Percentiles rank a stretch among this genome's conserved stretches.
phyloP scores from a whole-genome alignment of 2,329 filamentous ascomycete genomes.

The Dothistroma pini region DNA sequence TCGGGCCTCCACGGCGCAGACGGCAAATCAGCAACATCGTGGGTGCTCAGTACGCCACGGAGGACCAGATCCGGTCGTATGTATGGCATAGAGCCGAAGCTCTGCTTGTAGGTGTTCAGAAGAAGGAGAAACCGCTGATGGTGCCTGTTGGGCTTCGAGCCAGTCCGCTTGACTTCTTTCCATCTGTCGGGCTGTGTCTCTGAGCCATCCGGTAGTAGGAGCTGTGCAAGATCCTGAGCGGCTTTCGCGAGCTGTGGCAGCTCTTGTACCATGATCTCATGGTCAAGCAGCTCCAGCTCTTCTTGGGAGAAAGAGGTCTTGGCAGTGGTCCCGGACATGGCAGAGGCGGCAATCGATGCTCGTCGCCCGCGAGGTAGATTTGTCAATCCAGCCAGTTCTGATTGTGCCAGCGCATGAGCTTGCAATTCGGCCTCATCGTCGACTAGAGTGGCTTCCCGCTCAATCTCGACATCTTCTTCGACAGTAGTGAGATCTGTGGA shows the following conservation, averaged over 20 bases:
- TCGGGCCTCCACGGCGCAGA: conserved; percentile 38
- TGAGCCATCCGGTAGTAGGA: conserved; percentile 30
- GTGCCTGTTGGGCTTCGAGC: conserved; percentile 40
- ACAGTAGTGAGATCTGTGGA: conserved; percentile 9
- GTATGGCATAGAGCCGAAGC: conserved; percentile 41
- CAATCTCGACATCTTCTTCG: conserved; percentile 8
- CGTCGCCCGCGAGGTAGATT: conserved; percentile 19
- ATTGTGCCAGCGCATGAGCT: conserved; percentile 4
- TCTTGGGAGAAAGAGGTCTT: conserved; percentile 46
- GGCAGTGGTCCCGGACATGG: conserved; percentile 47
- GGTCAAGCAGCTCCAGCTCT: conserved; percentile 42
- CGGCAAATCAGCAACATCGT: conserved; percentile 23
- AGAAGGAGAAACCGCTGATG: conserved; percentile 35
- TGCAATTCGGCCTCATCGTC: conserved; percentile 12
- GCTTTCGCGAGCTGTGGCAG: conserved; percentile 37
- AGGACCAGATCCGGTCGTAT: conserved; percentile 41
- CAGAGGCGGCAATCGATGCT: conserved; percentile 31
- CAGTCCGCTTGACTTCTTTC: conserved; percentile 33
- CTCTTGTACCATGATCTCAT: conserved; percentile 40
- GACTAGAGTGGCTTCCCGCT: not conserved
- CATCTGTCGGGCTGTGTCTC: conserved; percentile 23
- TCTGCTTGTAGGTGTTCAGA: conserved; percentile 35
- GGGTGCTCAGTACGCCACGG: conserved; percentile 37
- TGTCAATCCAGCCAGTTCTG: not conserved
- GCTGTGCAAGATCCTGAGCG: conserved; percentile 28